Base-by-base conservation (phyloP, 2,329 filamentous ascomycete genomes). In the Fusarium albosuccineum region DNA sequence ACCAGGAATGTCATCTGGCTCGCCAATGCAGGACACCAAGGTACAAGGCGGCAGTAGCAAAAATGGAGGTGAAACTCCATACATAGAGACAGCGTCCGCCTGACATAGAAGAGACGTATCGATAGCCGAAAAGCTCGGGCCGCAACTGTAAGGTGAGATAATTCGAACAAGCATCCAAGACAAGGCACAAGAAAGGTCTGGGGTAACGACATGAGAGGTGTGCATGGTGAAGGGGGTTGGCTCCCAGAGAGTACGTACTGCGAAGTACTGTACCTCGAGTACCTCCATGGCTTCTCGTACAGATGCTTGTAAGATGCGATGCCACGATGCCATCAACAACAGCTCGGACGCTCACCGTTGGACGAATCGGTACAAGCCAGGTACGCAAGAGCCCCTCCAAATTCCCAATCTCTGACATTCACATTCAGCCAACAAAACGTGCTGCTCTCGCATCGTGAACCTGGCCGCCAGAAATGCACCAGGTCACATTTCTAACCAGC, bases 401-500 rank as follows among this genome's bases (percentile, higher is more conserved):
- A n/a, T 36, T 37, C 17, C 34, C 44, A 55, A 33, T 39, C 49
- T 50, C 46, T 57, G 52, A 57, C 60, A 52, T 42, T 51, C 60
- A 64, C 55, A 46, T 41, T 30, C 52, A 45, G 57, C 50, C 42
- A 33, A 60, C 51, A 10, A n/a, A 44, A 16, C 11, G 36, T 51
- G 29, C 34, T 45, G 37, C 34, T n/a, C 44, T 41, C 42, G 54
- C 26, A 55, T 48, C 17, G 33, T 34, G 45, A 54, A 59, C 41
- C 62, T 49, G 57, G 16, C 36, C 37, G 36, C 40, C 51, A 62
- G 62, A 60, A 70, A 70, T 65, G 67, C 71, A 66, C 57, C 57
- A 50, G 62, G 69, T 73, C 66, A 70, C 69, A 71, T 64, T 73
- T 60, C 27, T 58, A 56, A 39, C 50, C 57, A 69, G 55, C 68